Conservation (phyloP, 108 stramenopile genomes). For the Skeletonema tropicum region DNA sequence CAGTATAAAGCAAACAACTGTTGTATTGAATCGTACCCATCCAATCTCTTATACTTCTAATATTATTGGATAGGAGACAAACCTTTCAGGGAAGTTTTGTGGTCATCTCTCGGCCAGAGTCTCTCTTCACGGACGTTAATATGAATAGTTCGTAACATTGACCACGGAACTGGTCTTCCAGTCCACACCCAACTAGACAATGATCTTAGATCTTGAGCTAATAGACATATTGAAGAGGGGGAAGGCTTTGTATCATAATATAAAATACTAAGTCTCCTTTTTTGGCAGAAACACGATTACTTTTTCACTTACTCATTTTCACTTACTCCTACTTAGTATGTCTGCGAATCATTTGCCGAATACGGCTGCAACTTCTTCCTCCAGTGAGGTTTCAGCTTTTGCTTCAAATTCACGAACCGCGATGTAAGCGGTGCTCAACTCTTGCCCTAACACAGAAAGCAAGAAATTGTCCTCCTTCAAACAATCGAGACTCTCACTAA, state of each 20-base stretch:
- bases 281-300: background rate
- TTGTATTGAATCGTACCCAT: slow-evolving; percentile 3
- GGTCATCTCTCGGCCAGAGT: slow-evolving; percentile 8
- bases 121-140: slow-evolving; percentile 7
- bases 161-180: slow-evolving; percentile 5
- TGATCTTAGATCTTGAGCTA: slow-evolving; percentile 7
- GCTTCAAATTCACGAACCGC: slow-evolving; percentile 57
- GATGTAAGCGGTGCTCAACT: slow-evolving; percentile 60
- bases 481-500: slow-evolving; percentile 56
- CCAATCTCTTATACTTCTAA: slow-evolving; percentile 17
- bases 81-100: slow-evolving; percentile 10
- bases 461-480: slow-evolving; percentile 54
- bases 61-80: slow-evolving; percentile 9
- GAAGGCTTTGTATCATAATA: slow-evolving; percentile 9
- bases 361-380: slow-evolving; percentile 53
- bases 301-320: too few species aligned
- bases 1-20: background rate
- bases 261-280: slow-evolving; percentile 16
- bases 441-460: slow-evolving; percentile 46
- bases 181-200: background rate
- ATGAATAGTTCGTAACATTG: slow-evolving; percentile 8
- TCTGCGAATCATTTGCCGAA: too few species aligned
- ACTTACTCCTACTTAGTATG: too few species aligned
- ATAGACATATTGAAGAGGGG: slow-evolving; percentile 13
- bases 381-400: slow-evolving; percentile 40